A percentile compares a stretch with the other conserved stretches of the same genome.
Evolutionary conservation across 1,284 basidiomycete species (phyloP).

Genomic region (Phylloporus gajari): DNA sequence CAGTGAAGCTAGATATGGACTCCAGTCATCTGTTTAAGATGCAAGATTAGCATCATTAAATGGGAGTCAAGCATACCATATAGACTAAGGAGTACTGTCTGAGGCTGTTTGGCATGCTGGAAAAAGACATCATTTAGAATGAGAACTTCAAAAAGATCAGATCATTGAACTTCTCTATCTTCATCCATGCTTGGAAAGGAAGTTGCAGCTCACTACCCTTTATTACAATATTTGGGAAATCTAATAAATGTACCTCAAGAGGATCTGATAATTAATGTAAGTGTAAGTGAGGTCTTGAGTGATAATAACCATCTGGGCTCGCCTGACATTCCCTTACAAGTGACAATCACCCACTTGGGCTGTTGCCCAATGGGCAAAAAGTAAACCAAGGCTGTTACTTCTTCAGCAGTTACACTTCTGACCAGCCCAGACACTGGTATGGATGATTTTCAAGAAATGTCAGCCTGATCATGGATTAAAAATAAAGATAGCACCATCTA

Average conservation of each 20-base stretch:
- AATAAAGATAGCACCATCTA: conserved; percentile 98
- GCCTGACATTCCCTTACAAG: conserved; percentile 99
- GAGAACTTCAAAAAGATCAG: conserved; percentile 64
- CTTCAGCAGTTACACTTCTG: conserved; percentile 99
- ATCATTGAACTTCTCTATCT: conserved; percentile 99
- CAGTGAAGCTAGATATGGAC: conserved; percentile 98
- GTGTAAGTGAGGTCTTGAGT: conserved; percentile 6
- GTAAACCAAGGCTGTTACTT: conserved; percentile 97
- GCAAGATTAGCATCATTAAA: conserved; percentile 14
- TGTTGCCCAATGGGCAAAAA: conserved; percentile 99
- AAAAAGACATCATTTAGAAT: conserved; percentile 19
- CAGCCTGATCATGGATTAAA: conserved; percentile 99
- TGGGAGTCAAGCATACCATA: conserved; percentile 68
- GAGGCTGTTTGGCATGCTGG: conserved; percentile 94
- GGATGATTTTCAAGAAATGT: conserved; percentile 98
- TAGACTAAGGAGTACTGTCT: conserved; percentile 98
- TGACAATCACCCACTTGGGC: conserved; percentile 99
- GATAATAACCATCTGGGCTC: conserved; percentile 32
- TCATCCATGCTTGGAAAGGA: conserved; percentile 99
- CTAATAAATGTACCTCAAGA: conserved; percentile 97
- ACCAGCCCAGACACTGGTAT: conserved; percentile 99
- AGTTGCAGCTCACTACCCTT: conserved; percentile 98
- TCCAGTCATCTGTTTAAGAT: conserved; percentile 83
- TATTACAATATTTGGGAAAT: conserved; percentile 99
- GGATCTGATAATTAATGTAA: conserved; percentile 67